A percentile compares a stretch with the other conserved stretches of the same genome.
phyloP scores from a whole-genome alignment of 129 eudicot species.

The Centaurea solstitialis region DNA sequence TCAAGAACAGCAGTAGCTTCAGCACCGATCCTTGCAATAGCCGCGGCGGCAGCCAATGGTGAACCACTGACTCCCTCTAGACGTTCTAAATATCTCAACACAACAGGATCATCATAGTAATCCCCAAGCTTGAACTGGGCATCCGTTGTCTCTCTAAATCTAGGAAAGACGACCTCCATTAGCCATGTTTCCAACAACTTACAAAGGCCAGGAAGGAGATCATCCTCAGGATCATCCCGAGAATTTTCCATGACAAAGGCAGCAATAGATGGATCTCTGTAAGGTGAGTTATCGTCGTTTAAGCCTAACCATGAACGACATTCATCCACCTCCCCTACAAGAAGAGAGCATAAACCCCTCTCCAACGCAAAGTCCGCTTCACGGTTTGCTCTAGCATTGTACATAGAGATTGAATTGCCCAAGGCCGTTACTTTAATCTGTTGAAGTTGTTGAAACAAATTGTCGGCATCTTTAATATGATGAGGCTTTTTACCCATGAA shows the following conservation, averaged over 20 bases:
- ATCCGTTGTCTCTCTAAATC: constrained; percentile 81
- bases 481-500: constrained; percentile 81
- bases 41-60: constrained; percentile 94
- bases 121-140: constrained; percentile 81
- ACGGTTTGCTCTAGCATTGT: constrained; percentile 46
- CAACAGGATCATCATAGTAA: constrained; percentile 94
- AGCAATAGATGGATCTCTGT: constrained; percentile 76
- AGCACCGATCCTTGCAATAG: constrained; percentile 93
- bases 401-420: constrained; percentile 44
- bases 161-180: constrained; percentile 90
- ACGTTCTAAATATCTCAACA: constrained; percentile 78
- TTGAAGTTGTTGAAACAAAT: constrained; percentile 88
- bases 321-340: constrained; percentile 89
- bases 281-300: constrained; percentile 70
- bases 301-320: constrained; percentile 93
- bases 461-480: constrained; percentile 82
- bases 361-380: constrained; percentile 87
- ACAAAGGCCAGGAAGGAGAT: constrained; percentile 92
- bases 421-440: constrained; percentile 69
- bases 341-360: constrained; percentile 91
- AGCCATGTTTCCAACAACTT: constrained; percentile 92
- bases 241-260: constrained; percentile 81
- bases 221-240: constrained; percentile 62
- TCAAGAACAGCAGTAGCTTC: constrained; percentile 97
- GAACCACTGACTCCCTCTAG: constrained; percentile 83